A percentile compares a stretch with the other conserved stretches of the same genome.
Evolutionary conservation across 1,284 basidiomycete species (phyloP).

Genomic region (Ceratobasidium theobromae): DNA sequence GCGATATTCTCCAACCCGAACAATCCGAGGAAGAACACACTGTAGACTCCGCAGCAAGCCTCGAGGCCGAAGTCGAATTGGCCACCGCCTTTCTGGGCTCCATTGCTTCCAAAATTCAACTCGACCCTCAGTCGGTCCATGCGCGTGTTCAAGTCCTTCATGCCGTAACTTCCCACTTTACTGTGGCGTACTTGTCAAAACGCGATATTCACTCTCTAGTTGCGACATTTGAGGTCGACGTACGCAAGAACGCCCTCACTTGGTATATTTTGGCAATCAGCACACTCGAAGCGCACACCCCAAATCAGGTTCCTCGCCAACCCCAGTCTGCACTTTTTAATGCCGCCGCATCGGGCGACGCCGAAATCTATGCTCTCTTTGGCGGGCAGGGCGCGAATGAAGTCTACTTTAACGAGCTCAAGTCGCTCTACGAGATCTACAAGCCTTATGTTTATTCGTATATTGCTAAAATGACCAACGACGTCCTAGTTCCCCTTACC

Average conservation of each 20-base stretch:
- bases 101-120: conserved; percentile 61
- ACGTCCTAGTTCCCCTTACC: conserved; percentile 71
- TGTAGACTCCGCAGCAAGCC: conserved; percentile 38
- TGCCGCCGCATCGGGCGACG: conserved; percentile 67
- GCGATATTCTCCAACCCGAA: conserved; percentile 38
- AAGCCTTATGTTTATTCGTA: conserved; percentile 78
- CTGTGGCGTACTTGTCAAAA: conserved; percentile 64
- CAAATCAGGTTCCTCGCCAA: conserved; percentile 58
- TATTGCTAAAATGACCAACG: conserved; percentile 62
- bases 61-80: conserved; percentile 70
- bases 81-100: conserved; percentile 79
- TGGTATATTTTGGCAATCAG: conserved; percentile 81
- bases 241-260: conserved; percentile 73
- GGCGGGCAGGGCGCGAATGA: conserved; percentile 99
- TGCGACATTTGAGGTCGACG: conserved; percentile 71
- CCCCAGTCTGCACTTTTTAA: conserved; percentile 75
- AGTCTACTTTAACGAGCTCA: conserved; percentile 96
- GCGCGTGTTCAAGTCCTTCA: conserved; percentile 70
- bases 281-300: conserved; percentile 64
- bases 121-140: conserved; percentile 54
- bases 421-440: conserved; percentile 89
- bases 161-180: conserved; percentile 75
- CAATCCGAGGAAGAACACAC: conserved; percentile 40
- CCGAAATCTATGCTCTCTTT: conserved; percentile 90
- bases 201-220: conserved; percentile 81